Evolutionary conservation across 1,139 yeast genomes (phyloP).

Genomic region (Protomyces pachydermus): DNA sequence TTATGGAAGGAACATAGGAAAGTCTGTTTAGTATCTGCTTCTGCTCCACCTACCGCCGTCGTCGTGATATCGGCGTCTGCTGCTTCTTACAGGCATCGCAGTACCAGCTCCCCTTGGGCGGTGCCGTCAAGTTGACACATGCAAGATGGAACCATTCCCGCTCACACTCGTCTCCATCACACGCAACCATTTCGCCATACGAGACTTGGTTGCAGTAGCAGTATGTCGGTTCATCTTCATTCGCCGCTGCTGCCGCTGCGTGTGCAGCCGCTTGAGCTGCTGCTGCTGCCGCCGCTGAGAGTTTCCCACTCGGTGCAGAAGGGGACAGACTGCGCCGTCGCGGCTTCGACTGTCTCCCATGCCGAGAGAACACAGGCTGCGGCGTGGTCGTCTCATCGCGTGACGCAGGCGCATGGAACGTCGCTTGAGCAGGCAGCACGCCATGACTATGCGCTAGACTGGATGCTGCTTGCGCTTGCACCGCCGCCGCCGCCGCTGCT

Average conservation of each 20-base stretch:
- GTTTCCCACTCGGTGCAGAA: not conserved
- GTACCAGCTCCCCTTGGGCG: conserved; percentile 96
- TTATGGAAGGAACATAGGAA: too few species aligned
- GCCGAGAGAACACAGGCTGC: conserved; percentile 20
- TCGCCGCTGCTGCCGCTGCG: not conserved
- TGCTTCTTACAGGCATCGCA: conserved; percentile 71
- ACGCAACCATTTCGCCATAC: conserved; percentile 98
- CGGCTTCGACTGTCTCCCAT: conserved; percentile 23
- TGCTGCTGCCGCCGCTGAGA: conserved; percentile 4
- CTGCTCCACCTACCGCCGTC: not conserved
- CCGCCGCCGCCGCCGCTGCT: not conserved
- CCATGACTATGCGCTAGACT: conserved; percentile 2
- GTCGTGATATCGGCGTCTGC: conserved; percentile 6
- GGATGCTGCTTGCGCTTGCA: not conserved
- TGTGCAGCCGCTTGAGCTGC: conserved; percentile 1
- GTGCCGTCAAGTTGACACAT: conserved; percentile 82
- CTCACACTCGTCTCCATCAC: conserved; percentile 90
- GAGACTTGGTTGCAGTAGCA: conserved; percentile 96
- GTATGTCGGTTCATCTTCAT: conserved; percentile 64
- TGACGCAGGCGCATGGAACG: not conserved
- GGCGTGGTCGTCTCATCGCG: conserved; percentile 19
- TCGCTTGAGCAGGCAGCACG: not conserved
- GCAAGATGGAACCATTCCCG: conserved; percentile 97
- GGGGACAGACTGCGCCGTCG: conserved; percentile 16
- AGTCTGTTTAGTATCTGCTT: too few species aligned